phyloP scores from a whole-genome alignment of 306 rosid genomes.

The Dryas octopetala region DNA sequence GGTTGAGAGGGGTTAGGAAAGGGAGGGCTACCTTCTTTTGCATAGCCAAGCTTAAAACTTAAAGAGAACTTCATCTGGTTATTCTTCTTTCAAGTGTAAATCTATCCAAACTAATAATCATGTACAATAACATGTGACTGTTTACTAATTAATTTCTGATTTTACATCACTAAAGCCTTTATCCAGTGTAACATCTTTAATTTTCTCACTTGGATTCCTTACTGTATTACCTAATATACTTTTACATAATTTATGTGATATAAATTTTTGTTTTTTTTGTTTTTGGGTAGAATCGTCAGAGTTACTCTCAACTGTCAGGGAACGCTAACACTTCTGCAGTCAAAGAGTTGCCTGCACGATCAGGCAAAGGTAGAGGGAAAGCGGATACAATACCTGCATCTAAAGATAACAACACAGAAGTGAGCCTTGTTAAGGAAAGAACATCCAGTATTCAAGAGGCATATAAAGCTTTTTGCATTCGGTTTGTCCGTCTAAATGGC shows the following conservation, averaged over 20 bases:
- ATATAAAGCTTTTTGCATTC: slow-evolving; percentile 61
- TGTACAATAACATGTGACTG: not conserved
- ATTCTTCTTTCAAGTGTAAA: no score
- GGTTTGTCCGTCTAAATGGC: slow-evolving; percentile 91
- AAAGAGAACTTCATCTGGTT: not conserved
- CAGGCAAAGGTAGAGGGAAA: slow-evolving; percentile 69
- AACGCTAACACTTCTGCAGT: slow-evolving; percentile 47
- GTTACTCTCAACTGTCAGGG: slow-evolving; percentile 67
- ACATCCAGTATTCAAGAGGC: slow-evolving; percentile 43
- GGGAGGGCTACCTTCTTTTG: not conserved
- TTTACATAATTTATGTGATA: not conserved
- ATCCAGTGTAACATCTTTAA: not conserved
- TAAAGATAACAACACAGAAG: slow-evolving; percentile 43
- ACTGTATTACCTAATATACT: not conserved
- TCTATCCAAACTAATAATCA: not conserved
- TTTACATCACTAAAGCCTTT: not conserved
- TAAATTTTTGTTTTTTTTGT: not conserved
- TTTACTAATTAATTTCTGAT: not conserved
- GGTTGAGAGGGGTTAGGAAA: not conserved
- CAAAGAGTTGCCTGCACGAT: slow-evolving; percentile 56
- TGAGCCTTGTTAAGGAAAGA: slow-evolving; percentile 47
- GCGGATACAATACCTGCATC: slow-evolving; percentile 48
- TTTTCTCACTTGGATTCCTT: not conserved
- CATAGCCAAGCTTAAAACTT: not conserved
- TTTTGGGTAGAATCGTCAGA: slow-evolving; percentile 76